A percentile compares a stretch with the other conserved stretches of the same genome.
These are phyloP conservation scores for Boletus vermiculosoides DNA, from an alignment of 768 basidiomycete genomes.

Conservation along the genomic window DNA sequence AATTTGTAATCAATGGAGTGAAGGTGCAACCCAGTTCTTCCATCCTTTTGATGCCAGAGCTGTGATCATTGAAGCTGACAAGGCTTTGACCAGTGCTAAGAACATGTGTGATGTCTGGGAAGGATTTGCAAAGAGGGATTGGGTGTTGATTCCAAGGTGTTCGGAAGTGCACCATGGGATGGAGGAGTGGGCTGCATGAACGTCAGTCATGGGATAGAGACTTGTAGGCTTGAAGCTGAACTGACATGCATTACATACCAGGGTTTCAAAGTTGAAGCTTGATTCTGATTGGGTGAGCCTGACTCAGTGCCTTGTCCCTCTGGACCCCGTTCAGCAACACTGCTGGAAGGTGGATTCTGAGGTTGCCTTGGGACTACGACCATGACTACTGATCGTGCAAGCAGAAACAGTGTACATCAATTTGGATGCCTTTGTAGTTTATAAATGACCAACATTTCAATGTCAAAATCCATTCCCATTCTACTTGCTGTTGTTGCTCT, in stretches of 20 bases:
- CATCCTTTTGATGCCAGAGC: too few relatives aligned
- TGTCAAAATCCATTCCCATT: too few relatives aligned
- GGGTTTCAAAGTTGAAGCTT: conserved; percentile 40
- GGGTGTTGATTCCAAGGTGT: too few relatives aligned
- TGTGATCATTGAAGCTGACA: too few relatives aligned
- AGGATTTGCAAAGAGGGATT: too few relatives aligned
- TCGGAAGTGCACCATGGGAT: too few relatives aligned
- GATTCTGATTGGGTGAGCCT: conserved; percentile 29
- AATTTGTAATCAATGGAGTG: too few relatives aligned
- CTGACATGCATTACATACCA: conserved; percentile 14
- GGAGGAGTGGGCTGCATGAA: conserved; percentile 66
- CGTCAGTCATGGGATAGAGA: conserved; percentile 27
- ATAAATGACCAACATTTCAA: conserved; percentile 7
- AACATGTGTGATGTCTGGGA: too few relatives aligned
- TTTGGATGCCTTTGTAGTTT: too few relatives aligned
- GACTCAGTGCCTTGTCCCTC: background rate
- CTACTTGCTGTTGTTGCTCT: background rate
- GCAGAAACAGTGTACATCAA: background rate
- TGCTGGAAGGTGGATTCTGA: conserved; percentile 15
- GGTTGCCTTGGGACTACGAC: conserved; percentile 11
- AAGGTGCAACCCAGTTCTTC: too few relatives aligned
- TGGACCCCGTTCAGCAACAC: background rate
- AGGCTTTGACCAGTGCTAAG: too few relatives aligned
- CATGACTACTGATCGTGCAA: conserved; percentile 10
- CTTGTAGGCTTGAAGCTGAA: background rate